Evolutionary conservation across 257 asterid species (phyloP).

Genomic region (Solanum boliviense): DNA sequence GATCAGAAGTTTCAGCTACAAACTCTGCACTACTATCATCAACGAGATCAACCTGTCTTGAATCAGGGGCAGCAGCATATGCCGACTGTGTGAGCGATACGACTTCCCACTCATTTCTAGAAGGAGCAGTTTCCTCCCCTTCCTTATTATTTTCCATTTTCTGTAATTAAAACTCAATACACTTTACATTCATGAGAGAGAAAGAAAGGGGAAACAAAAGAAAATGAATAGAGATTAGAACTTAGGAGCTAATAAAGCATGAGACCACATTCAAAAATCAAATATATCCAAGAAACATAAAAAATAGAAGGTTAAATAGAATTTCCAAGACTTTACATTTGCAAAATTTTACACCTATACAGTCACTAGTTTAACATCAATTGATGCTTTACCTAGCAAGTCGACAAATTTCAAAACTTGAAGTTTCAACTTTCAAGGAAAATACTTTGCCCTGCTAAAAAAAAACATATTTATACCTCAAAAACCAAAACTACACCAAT

Average conservation of each 20-base stretch:
- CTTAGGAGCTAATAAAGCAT: background rate
- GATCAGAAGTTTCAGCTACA: constrained; percentile 44
- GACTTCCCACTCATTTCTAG: constrained; percentile 58
- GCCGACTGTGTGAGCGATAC: constrained; percentile 44
- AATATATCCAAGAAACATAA: background rate
- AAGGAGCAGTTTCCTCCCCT: constrained; percentile 20
- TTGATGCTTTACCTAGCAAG: background rate
- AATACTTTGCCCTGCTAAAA: background rate
- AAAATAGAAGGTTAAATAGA: background rate
- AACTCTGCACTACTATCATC: constrained; percentile 18
- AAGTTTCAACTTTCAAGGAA: background rate
- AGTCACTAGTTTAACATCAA: background rate
- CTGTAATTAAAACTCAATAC: background rate
- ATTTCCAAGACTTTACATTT: background rate
- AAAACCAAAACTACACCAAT: background rate
- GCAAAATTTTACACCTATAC: background rate
- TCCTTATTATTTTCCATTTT: constrained; percentile 31
- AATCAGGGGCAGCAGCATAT: constrained; percentile 49
- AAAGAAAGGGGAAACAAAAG: background rate
- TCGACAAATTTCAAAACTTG: background rate
- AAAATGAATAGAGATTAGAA: background rate
- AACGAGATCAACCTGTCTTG: constrained; percentile 9
- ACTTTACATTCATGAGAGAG: background rate
- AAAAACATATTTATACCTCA: background rate
- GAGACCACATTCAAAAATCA: background rate